phyloP scores from a whole-genome alignment of 192 early-diverging fungal species.

The Gorgonomyces haynaldii region DNA sequence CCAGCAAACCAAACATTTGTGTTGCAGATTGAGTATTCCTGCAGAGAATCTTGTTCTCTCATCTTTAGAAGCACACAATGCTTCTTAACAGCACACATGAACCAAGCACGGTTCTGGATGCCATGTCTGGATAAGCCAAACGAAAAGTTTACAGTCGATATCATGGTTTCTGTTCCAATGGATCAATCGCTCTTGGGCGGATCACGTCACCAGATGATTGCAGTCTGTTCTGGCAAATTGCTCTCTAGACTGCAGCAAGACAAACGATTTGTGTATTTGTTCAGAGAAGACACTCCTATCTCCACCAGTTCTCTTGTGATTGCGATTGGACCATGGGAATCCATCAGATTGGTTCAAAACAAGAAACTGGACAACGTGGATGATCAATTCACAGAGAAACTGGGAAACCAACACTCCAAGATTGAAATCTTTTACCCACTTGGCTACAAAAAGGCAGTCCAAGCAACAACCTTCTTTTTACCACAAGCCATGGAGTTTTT shows the following conservation, averaged over 20 bases:
- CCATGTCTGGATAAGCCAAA: neutral
- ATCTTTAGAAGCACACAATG: no score
- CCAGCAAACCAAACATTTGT: no score
- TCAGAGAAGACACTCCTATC: slow-evolving; percentile 14
- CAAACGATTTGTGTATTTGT: slow-evolving; percentile 19
- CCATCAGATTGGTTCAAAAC: slow-evolving; percentile 4
- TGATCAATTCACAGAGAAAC: neutral
- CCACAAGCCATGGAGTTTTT: slow-evolving; percentile 67
- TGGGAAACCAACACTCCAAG: neutral
- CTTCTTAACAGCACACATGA: no score
- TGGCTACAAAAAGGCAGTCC: slow-evolving; percentile 2
- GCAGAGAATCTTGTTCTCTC: no score
- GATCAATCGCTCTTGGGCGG: neutral
- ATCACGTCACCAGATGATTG: slow-evolving; percentile 15
- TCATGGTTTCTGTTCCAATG: slow-evolving; percentile 8
- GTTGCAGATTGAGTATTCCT: no score
- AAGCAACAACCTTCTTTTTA: slow-evolving; percentile 6
- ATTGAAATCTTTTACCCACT: neutral
- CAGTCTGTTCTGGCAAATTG: slow-evolving; percentile 26
- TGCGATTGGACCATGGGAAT: slow-evolving; percentile 30
- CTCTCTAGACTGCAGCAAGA: slow-evolving; percentile 15
- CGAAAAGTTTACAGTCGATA: slow-evolving; percentile 5
- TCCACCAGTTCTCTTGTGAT: slow-evolving; percentile 24
- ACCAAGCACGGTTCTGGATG: slow-evolving; percentile 3
- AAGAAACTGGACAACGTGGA: slow-evolving; percentile 2